phyloP scores from a whole-genome alignment of 202 grass and related monocot species.

The Saccharum hybrid region DNA sequence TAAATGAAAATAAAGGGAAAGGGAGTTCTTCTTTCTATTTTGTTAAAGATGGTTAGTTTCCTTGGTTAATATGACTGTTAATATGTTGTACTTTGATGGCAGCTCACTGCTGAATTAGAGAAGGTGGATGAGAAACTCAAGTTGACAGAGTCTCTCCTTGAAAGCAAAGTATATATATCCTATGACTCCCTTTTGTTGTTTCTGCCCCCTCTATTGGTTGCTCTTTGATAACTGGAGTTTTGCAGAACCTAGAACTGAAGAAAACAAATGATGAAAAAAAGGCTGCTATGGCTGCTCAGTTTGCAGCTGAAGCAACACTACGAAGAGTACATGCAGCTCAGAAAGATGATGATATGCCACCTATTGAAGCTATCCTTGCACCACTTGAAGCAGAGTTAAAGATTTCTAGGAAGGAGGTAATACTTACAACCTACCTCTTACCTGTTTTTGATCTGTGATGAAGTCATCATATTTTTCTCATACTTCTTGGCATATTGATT shows the following conservation, averaged over 20 bases:
- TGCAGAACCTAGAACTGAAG: conserved; percentile 97
- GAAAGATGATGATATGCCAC: conserved; percentile 98
- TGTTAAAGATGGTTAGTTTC: not conserved
- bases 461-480: not conserved
- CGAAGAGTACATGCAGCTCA: conserved; percentile 95
- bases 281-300: conserved; percentile 88
- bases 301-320: conserved; percentile 94
- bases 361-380: conserved; percentile 97
- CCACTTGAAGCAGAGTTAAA: conserved; percentile 97
- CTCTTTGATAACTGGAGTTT: conserved; percentile 40
- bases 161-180: conserved; percentile 74
- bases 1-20: not conserved
- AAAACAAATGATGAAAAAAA: conserved; percentile 98
- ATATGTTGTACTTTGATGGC: conserved; percentile 45
- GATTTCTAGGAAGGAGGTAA: conserved; percentile 89
- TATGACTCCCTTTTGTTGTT: conserved; percentile 22
- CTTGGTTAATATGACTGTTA: conserved; percentile 2
- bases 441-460: not conserved
- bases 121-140: conserved; percentile 89
- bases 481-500: not conserved
- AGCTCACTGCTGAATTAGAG: conserved; percentile 84
- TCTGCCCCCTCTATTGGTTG: conserved; percentile 8
- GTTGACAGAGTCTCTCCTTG: conserved; percentile 80
- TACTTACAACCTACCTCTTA: conserved; percentile 19
- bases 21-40: not conserved